These are phyloP conservation scores for Aureobasidium subglaciale DNA, from an alignment of 2,329 filamentous ascomycete genomes.

Conservation along the genomic window DNA sequence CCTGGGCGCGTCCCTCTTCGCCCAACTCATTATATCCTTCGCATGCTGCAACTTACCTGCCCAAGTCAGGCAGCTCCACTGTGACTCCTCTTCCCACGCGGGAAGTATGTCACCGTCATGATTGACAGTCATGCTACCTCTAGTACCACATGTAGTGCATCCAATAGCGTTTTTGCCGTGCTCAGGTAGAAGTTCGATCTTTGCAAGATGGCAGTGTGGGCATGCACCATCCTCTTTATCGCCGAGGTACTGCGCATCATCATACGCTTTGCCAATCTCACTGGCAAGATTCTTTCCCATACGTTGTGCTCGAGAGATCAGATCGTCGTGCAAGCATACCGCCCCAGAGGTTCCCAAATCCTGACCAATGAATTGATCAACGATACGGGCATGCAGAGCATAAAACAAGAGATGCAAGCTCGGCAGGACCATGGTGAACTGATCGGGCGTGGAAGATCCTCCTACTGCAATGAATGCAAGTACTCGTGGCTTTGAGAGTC, in stretches of 20 bases:
- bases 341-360: neutral
- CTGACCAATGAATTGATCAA: slow-evolving; percentile 14
- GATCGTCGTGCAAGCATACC: neutral
- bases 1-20: neutral
- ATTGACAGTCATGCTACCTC: neutral
- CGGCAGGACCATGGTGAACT: slow-evolving; percentile 15
- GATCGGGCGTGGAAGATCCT: slow-evolving; percentile 15
- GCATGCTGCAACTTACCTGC: neutral
- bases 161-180: slow-evolving; percentile 11
- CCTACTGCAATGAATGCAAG: slow-evolving; percentile 14
- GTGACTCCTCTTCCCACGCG: slow-evolving; percentile 13
- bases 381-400: slow-evolving; percentile 12
- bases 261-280: slow-evolving; percentile 15
- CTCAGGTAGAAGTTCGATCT: slow-evolving; percentile 11
- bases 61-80: slow-evolving; percentile 5
- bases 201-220: slow-evolving; percentile 15
- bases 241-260: slow-evolving; percentile 14
- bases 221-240: slow-evolving; percentile 9
- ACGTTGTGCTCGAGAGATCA: neutral
- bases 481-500: slow-evolving; percentile 12
- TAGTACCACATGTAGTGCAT: slow-evolving; percentile 16
- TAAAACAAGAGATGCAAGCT: slow-evolving; percentile 16
- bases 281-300: slow-evolving; percentile 12
- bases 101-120: slow-evolving; percentile 2
- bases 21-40: neutral